phyloP scores from a whole-genome alignment of 495 filamentous ascomycete species.

The Podospora pseudopauciseta region DNA sequence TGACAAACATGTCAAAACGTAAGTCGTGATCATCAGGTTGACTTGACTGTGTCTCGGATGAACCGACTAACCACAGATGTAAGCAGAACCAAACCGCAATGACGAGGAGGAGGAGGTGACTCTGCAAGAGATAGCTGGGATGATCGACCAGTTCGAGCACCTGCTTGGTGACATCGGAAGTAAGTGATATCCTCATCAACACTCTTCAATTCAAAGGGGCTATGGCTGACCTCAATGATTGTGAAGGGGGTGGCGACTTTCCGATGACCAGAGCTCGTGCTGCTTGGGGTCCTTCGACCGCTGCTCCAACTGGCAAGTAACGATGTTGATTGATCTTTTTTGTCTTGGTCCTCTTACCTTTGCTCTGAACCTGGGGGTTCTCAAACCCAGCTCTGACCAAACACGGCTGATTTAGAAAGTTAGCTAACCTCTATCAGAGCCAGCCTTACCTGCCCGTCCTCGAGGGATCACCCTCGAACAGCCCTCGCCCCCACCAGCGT shows the following conservation, averaged over 20 bases:
- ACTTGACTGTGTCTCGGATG: neutral
- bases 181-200: neutral
- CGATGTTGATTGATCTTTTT: neutral
- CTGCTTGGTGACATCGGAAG: neutral
- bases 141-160: neutral
- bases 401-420: neutral
- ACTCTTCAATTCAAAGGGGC: neutral
- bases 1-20: neutral
- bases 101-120: neutral
- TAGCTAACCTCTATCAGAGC: neutral
- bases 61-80: neutral
- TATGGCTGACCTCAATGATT: neutral
- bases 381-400: neutral
- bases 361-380: neutral
- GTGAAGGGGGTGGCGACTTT: slow-evolving; percentile 10
- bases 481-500: neutral
- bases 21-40: neutral
- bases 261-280: slow-evolving; percentile 4
- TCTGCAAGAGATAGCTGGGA: neutral
- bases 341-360: neutral
- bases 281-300: neutral
- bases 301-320: neutral
- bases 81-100: neutral
- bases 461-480: neutral
- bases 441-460: neutral